phyloP scores from a whole-genome alignment of 1,139 yeast genomes.

The Kazachstania sp. region DNA sequence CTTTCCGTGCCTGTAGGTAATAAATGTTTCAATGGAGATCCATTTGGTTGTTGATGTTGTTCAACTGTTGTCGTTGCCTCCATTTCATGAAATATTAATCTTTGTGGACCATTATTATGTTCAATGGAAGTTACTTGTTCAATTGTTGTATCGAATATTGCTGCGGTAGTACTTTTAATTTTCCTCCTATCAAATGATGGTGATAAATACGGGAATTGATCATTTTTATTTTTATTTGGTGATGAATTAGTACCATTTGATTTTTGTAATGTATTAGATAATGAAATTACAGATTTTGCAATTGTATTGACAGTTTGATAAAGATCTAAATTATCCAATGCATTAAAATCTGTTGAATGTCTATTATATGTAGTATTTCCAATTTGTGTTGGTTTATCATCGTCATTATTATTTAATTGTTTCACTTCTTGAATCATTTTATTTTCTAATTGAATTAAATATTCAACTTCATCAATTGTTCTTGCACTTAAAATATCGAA shows the following conservation, averaged over 20 bases:
- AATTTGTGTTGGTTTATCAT: neutral
- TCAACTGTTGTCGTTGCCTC: neutral
- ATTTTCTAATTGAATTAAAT: slow-evolving; percentile 32
- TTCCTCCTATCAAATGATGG: slow-evolving; percentile 23
- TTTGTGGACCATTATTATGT: slow-evolving; percentile 19
- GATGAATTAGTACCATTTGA: slow-evolving; percentile 6
- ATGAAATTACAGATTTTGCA: slow-evolving; percentile 28
- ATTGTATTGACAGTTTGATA: slow-evolving; percentile 30
- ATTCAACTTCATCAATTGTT: slow-evolving; percentile 62
- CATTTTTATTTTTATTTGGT: slow-evolving; percentile 2
- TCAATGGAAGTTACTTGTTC: neutral
- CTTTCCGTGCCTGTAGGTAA: slow-evolving; percentile 9
- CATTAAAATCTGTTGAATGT: slow-evolving; percentile 13
- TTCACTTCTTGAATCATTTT: slow-evolving; percentile 25
- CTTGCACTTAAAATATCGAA: slow-evolving; percentile 73
- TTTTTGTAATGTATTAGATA: slow-evolving; percentile 21
- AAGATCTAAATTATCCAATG: slow-evolving; percentile 30
- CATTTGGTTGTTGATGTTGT: neutral
- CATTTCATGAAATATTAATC: slow-evolving; percentile 21
- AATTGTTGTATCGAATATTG: slow-evolving; percentile 1
- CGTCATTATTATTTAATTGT: slow-evolving; percentile 3
- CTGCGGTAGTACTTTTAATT: slow-evolving; percentile 17
- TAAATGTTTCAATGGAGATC: slow-evolving; percentile 15
- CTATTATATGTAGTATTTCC: neutral
- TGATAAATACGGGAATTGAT: slow-evolving; percentile 8